Evolutionary conservation across 202 grass and related monocot genomes (phyloP), one percentile per base, ranked within the genome.

Genomic region (Schoenoplectus tabernaemontani): DNA sequence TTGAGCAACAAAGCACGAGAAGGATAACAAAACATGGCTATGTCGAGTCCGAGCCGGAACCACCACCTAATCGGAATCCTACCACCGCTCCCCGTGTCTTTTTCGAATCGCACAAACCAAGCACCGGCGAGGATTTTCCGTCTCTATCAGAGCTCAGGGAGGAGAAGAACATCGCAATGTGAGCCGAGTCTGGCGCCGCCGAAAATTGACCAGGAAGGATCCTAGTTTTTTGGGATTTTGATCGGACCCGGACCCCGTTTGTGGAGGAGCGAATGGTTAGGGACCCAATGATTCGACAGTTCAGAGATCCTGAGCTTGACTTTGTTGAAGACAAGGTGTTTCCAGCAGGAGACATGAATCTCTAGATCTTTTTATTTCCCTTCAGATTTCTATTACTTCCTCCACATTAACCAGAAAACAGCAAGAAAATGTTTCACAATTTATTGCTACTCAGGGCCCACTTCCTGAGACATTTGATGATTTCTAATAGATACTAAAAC

Each of bases 181-280:
- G 16, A 61, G 47, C 37, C 83, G 89, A 83, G 82, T 97, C 70
- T 97, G 91, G 93, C 89, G 93, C 46, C 87, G 93, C 74, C 79
- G 87, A 57, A 88, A 88, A 87, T 36, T 97, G 85, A 81, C 19
- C 68, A 81, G 42, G 57, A 83, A 84, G 4, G 92, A 95, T 76
- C 87, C 84, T 65, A 91, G 81, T n/a, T 80, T 46, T 93, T 82
- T 92, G 90, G 82, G 87, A 95, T 79, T 82, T 86, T 76, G 89
- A 86, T 12, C 86, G 90, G 34, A n/a, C n/a, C n/a, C n/a, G n/a
- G n/a, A 80, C 86, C 62, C 85, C 86, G 42, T 99, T 99, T 84
- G 61, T 95, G 69, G 92, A 99, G 90, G 96, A 99, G 77, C 90
- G 83, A 28, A n/a, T n/a, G n/a, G n/a, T n/a, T n/a, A n/a, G n/a